These are phyloP conservation scores for Xylaria sp. DNA, from an alignment of 2,329 filamentous ascomycete species.

Conservation along the genomic window DNA sequence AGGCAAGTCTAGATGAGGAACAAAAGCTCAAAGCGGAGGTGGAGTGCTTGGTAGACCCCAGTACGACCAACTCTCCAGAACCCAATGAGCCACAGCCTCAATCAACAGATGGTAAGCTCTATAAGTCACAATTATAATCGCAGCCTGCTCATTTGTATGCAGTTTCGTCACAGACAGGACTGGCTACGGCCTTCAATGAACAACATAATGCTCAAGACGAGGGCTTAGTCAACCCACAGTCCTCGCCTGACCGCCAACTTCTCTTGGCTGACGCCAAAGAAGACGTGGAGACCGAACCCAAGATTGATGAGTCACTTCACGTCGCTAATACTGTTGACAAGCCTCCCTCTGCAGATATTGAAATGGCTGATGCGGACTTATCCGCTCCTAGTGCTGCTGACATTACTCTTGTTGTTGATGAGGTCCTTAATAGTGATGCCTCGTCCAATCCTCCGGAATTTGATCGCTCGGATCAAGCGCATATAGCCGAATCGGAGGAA, in stretches of 20 bases:
- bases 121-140: not conserved
- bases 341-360: slow-evolving; percentile 3
- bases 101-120: slow-evolving; percentile 26
- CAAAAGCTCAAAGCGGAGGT: slow-evolving; percentile 42
- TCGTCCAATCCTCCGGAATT: not conserved
- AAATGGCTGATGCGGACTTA: slow-evolving; percentile 11
- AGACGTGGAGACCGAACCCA: slow-evolving; percentile 3
- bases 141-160: not conserved
- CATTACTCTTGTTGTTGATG: not conserved
- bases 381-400: not conserved
- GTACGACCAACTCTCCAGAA: slow-evolving; percentile 10
- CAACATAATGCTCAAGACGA: slow-evolving; percentile 1
- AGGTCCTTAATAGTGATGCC: not conserved
- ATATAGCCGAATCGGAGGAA: not conserved
- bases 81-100: slow-evolving; percentile 20
- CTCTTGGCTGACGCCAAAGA: not conserved
- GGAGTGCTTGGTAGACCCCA: slow-evolving; percentile 42
- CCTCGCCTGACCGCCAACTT: not conserved
- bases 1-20: slow-evolving; percentile 44
- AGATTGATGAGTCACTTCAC: slow-evolving; percentile 21
- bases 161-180: not conserved
- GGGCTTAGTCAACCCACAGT: not conserved
- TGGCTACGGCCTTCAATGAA: not conserved
- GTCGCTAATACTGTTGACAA: slow-evolving; percentile 19
- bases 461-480: not conserved